Evolutionary conservation across 2,329 filamentous ascomycete species (phyloP).

Genomic region (Claviceps fusiformis): DNA sequence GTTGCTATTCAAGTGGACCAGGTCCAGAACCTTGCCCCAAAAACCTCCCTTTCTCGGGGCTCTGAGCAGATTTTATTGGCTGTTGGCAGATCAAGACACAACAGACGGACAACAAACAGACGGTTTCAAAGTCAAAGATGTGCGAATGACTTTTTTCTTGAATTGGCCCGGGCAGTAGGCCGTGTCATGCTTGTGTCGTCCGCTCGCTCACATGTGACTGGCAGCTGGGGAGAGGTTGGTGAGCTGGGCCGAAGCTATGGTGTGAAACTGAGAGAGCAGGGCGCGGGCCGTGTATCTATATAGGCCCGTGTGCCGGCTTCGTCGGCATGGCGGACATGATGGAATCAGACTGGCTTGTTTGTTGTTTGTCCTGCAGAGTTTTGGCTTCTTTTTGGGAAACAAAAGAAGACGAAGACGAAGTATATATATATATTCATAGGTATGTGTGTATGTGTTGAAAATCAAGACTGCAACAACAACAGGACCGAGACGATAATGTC

Average conservation of each 20-base stretch:
- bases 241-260: neutral
- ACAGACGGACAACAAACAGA: neutral
- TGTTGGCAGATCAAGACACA: neutral
- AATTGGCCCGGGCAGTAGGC: neutral
- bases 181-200: neutral
- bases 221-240: neutral
- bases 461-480: neutral
- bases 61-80: neutral
- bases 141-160: neutral
- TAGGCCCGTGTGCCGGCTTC: neutral
- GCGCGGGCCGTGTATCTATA: neutral
- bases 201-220: neutral
- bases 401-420: no score
- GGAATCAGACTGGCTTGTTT: neutral
- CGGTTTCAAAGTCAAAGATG: neutral
- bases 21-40: no score
- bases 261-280: neutral
- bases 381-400: neutral
- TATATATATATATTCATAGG: no score
- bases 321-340: neutral
- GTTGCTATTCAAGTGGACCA: neutral
- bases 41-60: neutral
- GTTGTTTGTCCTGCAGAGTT: neutral
- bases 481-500: neutral
- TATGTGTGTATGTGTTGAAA: no score